These are phyloP conservation scores for Panicum miliaceum DNA, from an alignment of 176 grass and related monocot genomes.

Conservation along the genomic window DNA sequence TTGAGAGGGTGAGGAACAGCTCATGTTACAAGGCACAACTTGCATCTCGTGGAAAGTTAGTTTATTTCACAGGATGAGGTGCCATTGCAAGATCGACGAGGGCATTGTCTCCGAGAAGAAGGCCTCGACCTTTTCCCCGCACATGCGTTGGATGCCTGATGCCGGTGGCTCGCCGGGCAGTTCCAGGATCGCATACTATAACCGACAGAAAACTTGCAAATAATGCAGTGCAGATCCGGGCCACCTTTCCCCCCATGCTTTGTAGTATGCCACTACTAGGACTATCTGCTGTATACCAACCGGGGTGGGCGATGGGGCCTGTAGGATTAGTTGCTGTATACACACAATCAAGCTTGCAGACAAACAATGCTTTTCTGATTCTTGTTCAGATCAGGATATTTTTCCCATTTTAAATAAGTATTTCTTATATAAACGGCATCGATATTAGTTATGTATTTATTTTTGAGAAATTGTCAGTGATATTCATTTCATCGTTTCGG, in stretches of 20 bases:
- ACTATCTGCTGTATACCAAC: constrained; percentile 17
- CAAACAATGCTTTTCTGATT: not conserved
- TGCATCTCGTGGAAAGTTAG: constrained; percentile 20
- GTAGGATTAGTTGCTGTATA: not conserved
- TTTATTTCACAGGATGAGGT: constrained; percentile 35
- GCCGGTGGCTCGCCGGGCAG: constrained; percentile 20
- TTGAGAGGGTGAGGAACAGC: constrained; percentile 29
- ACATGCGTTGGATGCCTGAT: constrained; percentile 48
- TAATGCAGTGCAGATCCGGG: not conserved
- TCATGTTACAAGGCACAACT: constrained; percentile 23
- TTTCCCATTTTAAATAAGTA: not conserved
- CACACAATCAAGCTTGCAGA: not conserved
- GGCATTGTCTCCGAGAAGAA: constrained; percentile 34
- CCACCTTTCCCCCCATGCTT: not conserved
- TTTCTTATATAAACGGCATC: not conserved
- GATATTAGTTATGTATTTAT: not conserved
- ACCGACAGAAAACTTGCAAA: constrained; percentile 26
- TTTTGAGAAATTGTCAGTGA: not conserved
- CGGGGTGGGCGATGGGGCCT: not conserved
- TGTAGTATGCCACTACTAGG: not conserved
- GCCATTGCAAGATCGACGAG: constrained; percentile 30
- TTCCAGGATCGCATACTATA: not conserved
- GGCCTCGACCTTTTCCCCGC: constrained; percentile 19
- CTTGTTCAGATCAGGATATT: not conserved
- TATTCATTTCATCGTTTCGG: not conserved